Percentiles rank a stretch among this genome's conserved stretches.
Conservation (phyloP, 306 rosid genomes). For the Vigna trinervia region DNA sequence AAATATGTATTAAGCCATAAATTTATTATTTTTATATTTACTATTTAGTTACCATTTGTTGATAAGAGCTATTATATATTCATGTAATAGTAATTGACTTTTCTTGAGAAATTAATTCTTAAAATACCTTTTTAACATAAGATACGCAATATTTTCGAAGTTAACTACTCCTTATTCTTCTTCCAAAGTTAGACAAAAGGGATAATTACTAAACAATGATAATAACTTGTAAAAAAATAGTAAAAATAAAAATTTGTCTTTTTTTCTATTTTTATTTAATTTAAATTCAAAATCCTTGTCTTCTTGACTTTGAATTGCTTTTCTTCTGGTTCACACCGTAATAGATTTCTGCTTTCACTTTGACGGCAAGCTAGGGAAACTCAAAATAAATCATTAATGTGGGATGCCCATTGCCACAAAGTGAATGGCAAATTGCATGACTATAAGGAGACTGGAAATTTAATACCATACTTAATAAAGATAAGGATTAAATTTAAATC, state of each 20-base stretch:
- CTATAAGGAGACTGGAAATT: conserved; percentile 5
- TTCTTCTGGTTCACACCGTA: not conserved
- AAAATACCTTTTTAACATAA: not conserved
- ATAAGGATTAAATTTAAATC: not conserved
- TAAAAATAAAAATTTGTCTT: not conserved
- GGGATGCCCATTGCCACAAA: not conserved
- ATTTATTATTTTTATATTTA: not conserved
- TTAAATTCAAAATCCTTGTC: not conserved
- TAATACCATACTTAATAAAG: not conserved
- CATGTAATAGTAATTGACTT: not conserved
- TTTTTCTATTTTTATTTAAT: not conserved
- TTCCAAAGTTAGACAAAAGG: not conserved
- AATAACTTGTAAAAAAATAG: not conserved
- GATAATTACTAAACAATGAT: too few species aligned
- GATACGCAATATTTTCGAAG: not conserved
- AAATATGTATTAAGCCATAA: too few species aligned
- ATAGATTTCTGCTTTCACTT: conserved; percentile 39
- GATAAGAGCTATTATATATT: not conserved
- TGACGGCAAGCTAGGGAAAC: conserved; percentile 43
- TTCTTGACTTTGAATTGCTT: not conserved
- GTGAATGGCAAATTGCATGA: conserved; percentile 29
- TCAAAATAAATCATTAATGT: conserved; percentile 18
- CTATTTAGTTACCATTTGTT: not conserved
- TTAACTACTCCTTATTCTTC: not conserved
- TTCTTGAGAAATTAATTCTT: not conserved